Conservation (phyloP, 257 asterid species). For the Solanum appendiculatum region DNA sequence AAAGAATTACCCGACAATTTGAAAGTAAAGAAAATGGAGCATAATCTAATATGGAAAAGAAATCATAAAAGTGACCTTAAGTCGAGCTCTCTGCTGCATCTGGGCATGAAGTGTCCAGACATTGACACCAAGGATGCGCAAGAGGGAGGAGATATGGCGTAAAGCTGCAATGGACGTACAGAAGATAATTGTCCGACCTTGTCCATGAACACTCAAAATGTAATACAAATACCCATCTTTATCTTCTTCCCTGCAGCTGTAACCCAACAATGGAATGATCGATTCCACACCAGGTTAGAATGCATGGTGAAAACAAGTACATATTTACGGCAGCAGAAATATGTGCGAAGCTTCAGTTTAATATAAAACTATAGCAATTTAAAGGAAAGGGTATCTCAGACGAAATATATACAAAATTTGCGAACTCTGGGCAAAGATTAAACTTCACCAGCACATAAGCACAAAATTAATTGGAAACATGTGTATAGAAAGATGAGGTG, state of each 20-base stretch:
- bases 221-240: slow-evolving; percentile 91
- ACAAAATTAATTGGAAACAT: not conserved
- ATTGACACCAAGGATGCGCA: slow-evolving; percentile 56
- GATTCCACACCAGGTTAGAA: not conserved
- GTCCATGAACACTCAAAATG: slow-evolving; percentile 74
- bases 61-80: slow-evolving; percentile 45
- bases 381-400: not conserved
- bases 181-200: slow-evolving; percentile 87
- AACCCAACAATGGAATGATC: slow-evolving; percentile 14
- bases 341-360: not conserved
- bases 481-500: not conserved
- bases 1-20: not conserved
- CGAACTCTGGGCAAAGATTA: not conserved
- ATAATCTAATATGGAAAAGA: not conserved
- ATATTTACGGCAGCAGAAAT: not conserved
- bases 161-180: slow-evolving; percentile 95
- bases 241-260: slow-evolving; percentile 90
- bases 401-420: not conserved
- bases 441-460: not conserved
- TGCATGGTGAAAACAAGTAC: not conserved
- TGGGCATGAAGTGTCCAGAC: slow-evolving; percentile 87
- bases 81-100: slow-evolving; percentile 97
- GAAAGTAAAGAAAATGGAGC: not conserved
- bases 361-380: not conserved
- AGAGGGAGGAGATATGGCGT: slow-evolving; percentile 72